Conservation (phyloP, 2,329 filamentous ascomycete genomes). For the Dothideomycetidae sp. region DNA sequence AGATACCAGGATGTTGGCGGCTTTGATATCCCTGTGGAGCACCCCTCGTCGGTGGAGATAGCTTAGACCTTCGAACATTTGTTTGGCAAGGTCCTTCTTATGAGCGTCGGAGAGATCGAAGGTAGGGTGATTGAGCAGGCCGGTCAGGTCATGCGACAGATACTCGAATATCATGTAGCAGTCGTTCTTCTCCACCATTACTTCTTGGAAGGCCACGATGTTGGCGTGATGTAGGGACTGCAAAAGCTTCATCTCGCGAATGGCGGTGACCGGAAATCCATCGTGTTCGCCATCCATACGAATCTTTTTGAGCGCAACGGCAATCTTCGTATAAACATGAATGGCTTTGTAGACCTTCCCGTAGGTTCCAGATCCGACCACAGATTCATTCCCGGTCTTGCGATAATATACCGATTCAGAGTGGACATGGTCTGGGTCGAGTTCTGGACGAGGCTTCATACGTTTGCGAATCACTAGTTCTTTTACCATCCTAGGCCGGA, state of each 20-base stretch:
- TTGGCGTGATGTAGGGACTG: conserved; percentile 72
- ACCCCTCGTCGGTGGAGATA: conserved; percentile 91
- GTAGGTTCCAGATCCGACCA: conserved; percentile 89
- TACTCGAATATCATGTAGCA: conserved; percentile 99
- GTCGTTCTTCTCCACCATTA: conserved; percentile 97
- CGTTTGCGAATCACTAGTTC: conserved; percentile 53
- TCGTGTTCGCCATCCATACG: conserved; percentile 88
- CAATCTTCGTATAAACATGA: conserved; percentile 74
- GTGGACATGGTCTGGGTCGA: conserved; percentile 56
- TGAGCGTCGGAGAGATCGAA: conserved; percentile 75
- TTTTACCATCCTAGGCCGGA: conserved; percentile 22
- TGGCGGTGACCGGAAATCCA: conserved; percentile 80
- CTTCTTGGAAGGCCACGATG: conserved; percentile 70
- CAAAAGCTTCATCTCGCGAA: conserved; percentile 82
- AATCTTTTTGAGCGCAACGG: conserved; percentile 79
- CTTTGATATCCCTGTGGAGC: conserved; percentile 94
- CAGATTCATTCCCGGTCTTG: conserved; percentile 94
- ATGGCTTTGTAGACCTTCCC: conserved; percentile 91
- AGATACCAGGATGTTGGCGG: conserved; percentile 88
- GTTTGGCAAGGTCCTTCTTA: conserved; percentile 83
- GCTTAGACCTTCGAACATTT: conserved; percentile 85
- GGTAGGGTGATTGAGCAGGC: conserved; percentile 82
- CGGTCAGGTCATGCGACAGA: conserved; percentile 87
- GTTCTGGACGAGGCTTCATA: conserved; percentile 53
- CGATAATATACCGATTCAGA: conserved; percentile 88